These are phyloP conservation scores for Biscogniauxia sp. DNA, from an alignment of 2,329 filamentous ascomycete species.

Conservation along the genomic window DNA sequence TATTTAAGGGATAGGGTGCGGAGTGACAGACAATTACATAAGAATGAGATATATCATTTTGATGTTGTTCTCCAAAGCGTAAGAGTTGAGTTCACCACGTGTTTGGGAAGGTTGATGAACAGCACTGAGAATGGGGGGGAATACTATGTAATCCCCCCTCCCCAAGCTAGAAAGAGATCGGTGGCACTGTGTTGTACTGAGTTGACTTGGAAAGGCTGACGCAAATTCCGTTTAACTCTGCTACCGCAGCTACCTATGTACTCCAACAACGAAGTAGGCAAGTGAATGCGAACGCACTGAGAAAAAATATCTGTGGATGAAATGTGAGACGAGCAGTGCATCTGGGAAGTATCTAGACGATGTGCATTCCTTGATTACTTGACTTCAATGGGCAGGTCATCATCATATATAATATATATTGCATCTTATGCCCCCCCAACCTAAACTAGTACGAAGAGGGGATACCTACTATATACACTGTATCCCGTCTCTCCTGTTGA, in stretches of 20 bases:
- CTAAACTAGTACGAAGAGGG: neutral
- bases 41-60: neutral
- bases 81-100: neutral
- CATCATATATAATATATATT: neutral
- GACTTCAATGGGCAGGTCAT: neutral
- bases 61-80: neutral
- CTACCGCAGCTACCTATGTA: neutral
- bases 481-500: neutral
- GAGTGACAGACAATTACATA: neutral
- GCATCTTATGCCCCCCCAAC: neutral
- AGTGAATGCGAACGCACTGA: neutral
- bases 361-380: neutral
- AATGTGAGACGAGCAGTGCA: neutral
- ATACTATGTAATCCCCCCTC: neutral
- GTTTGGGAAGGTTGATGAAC: neutral
- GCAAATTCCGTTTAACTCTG: neutral
- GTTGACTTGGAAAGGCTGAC: neutral
- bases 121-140: neutral
- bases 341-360: too few relatives aligned
- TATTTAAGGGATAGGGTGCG: neutral
- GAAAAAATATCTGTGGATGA: neutral
- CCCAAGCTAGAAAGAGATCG: neutral
- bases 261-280: neutral
- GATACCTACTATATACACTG: neutral
- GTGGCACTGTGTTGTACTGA: neutral